Evolutionary conservation across 108 stramenopile genomes (phyloP), one percentile per base, ranked within the genome.

Genomic region (Aurantiochytrium sp.): DNA sequence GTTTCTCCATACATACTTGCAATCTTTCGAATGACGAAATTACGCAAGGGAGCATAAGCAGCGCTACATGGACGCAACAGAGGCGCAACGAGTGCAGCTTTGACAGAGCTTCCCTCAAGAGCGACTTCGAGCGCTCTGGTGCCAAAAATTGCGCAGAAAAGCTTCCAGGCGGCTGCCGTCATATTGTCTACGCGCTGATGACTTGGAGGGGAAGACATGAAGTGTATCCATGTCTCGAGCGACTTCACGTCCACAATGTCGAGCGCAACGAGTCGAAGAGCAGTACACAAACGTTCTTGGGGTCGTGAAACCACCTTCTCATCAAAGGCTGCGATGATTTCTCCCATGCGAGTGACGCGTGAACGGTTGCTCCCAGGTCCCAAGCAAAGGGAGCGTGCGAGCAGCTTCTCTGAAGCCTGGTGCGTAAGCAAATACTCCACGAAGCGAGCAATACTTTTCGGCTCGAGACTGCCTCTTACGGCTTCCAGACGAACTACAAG

Each of bases 221-320:
- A 83, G 1, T 23, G 45, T 12, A 83, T 23, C 76, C 76, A 83
- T 6, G 5, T 47, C 4, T 1, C 23, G 49, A 83, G 76, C 76
- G 76, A 83, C 0, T 12, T 35, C 43, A 4, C 51, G 45, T 83
- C 51, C 10, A 83, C 0, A 35, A 3, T 12, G 0, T 53, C 4
- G 6, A 83, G 76, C 76, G 76, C 76, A 8, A 83, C 76, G 76
- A 83, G 45, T 83, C 76, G 76, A 10, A 83, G 23, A 3, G 76
- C 76, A 2, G 19, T 53, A 35, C 76, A 83, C 19, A 83, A 4
- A 8, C 18, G 23, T 6, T 35, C 49, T 12, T 55, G 76, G 10
- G 51, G 18, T 35, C 8, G 10, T 0, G 42, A 69, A 8, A 83
- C 51, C 18, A 83, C 18, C n/a, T 53, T 45, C 45, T 47, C 76